Evolutionary conservation across 352 stramenopile genomes (phyloP), one percentile per base, ranked within the genome.

Genomic region (Globisporangium splendens): DNA sequence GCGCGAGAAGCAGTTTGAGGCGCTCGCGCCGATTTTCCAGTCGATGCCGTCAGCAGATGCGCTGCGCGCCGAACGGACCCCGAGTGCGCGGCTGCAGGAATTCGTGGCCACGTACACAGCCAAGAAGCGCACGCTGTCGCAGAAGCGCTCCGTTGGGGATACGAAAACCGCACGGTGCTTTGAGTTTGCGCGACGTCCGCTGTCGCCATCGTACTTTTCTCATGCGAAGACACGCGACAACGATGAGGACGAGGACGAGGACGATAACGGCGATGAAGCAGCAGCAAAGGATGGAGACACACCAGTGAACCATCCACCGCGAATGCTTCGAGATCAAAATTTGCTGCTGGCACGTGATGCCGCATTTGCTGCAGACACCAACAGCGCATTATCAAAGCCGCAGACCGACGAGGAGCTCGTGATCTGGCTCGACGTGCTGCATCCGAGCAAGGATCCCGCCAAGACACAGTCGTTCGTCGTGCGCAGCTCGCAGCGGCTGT

Each of bases 391-490:
- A 18, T 3, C 12, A 8, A 56, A 48, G 20, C 14, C 20, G 18
- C 42, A 43, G n/a, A 60, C 46, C 15, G 60, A 72, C 15, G 71
- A 59, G 12, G 81, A 91, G 56, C 67, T 81, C 17, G 61, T 92
- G 44, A 50, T 89, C 54, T 89, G 77, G 77, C 66, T 89, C 24
- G 82, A 92, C 44, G 77, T 92, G 47, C 69, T 89, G 39, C 82
- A 92, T 63, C 68, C 82, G 24, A 82, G 69, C 42, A 89, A 90
- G 51, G 75, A 89, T 28, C 76, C 79, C 12, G 60, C 73, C 0
- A 71, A 69, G 31, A 90, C 82, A 8, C 82, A 92, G 62, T 88
- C 77, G 33, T 92, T 92, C 41, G 62, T 92, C 13, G 76, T 92
- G 51, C 73, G 75, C 20, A 60, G 70, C n/a, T 90, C 79, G 3